Conservation (phyloP, 805 yeast species). For the Scheffersomyces lignosus region DNA sequence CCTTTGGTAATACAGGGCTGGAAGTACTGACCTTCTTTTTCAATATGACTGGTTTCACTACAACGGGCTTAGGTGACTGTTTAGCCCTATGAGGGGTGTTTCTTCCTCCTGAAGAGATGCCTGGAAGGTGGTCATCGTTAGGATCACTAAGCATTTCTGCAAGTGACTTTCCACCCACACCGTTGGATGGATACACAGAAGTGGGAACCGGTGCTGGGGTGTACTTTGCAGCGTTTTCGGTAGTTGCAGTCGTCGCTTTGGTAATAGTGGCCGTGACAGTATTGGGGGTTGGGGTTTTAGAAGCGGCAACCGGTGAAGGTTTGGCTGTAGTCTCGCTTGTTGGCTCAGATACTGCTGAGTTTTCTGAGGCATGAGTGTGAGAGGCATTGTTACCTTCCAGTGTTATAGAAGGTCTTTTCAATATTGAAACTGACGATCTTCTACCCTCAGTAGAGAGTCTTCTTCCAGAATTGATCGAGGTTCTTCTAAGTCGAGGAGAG, state of each 20-base stretch:
- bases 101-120: slow-evolving; percentile 16
- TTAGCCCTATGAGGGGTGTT: slow-evolving; percentile 13
- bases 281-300: neutral
- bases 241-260: neutral
- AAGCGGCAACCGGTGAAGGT: neutral
- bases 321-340: too few relatives aligned
- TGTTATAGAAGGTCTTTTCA: slow-evolving; percentile 13
- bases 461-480: slow-evolving; percentile 4
- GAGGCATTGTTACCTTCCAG: neutral
- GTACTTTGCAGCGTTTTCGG: slow-evolving; percentile 1
- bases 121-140: slow-evolving; percentile 9
- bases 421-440: slow-evolving; percentile 17
- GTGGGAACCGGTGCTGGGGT: slow-evolving; percentile 22
- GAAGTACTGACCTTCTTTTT: slow-evolving; percentile 28
- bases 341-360: neutral
- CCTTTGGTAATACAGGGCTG: slow-evolving; percentile 4
- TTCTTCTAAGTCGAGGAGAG: slow-evolving; percentile 8
- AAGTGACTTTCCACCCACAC: slow-evolving; percentile 34
- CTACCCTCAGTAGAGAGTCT: slow-evolving; percentile 11
- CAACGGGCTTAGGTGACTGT: slow-evolving; percentile 23
- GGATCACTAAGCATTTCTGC: slow-evolving; percentile 38
- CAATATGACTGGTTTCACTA: slow-evolving; percentile 36
- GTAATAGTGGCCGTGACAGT: neutral
- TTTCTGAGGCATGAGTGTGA: neutral
- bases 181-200: slow-evolving; percentile 14